Evolutionary conservation across 345 rosid genomes (phyloP).

Genomic region (Aquilaria yunnanensis): DNA sequence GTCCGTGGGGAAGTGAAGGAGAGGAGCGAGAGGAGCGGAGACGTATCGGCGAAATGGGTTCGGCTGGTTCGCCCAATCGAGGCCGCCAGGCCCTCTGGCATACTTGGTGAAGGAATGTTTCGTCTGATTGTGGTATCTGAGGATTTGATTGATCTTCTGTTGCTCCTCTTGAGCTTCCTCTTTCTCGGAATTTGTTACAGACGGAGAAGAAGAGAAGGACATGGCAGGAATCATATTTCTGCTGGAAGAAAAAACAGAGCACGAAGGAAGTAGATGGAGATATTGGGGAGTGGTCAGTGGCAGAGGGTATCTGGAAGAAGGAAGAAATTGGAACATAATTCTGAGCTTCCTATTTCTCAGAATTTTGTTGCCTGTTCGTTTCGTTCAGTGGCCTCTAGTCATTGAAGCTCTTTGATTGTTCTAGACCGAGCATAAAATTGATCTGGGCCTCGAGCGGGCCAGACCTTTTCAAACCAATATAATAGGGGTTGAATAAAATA

Average conservation of each 20-base stretch:
- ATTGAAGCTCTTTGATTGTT: too few species aligned
- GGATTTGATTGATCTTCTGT: constrained; percentile 35
- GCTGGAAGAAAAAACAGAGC: constrained; percentile 15
- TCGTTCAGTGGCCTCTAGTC: not conserved
- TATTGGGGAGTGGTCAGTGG: not conserved
- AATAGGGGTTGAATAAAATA: too few species aligned
- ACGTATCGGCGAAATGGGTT: constrained; percentile 81
- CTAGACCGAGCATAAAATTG: too few species aligned
- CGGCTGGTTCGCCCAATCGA: constrained; percentile 93
- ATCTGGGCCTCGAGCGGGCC: too few species aligned
- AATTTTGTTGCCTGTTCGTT: not conserved
- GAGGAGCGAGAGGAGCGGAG: constrained; percentile 57
- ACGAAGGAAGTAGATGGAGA: constrained; percentile 14
- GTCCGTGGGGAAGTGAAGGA: constrained; percentile 30
- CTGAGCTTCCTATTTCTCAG: not conserved
- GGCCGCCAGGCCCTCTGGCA: constrained; percentile 84
- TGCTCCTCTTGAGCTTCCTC: constrained; percentile 11
- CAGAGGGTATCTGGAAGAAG: constrained; percentile 1
- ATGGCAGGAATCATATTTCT: constrained; percentile 19
- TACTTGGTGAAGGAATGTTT: constrained; percentile 61
- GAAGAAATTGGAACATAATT: constrained; percentile 4
- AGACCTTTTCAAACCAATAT: too few species aligned
- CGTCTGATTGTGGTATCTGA: constrained; percentile 68
- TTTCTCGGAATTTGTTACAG: constrained; percentile 11
- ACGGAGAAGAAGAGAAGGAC: constrained; percentile 28